A percentile compares a stretch with the other conserved stretches of the same genome.
Conservation (phyloP, 2,329 filamentous ascomycete species). For the Venturia effusa region DNA sequence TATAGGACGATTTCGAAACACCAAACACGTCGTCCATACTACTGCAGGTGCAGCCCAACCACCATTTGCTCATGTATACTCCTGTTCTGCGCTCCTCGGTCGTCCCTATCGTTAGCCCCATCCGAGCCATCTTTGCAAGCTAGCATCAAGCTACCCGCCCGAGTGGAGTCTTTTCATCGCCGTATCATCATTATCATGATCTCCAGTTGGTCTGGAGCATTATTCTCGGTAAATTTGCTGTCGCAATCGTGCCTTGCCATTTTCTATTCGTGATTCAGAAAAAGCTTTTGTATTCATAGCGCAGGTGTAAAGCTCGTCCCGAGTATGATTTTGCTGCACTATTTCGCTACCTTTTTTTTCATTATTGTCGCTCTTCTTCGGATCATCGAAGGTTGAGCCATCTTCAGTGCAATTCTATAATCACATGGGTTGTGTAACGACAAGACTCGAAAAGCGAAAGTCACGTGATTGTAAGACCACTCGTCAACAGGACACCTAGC, state of each 20-base stretch:
- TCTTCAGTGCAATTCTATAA: too few relatives aligned
- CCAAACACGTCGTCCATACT: not conserved
- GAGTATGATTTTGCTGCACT: too few relatives aligned
- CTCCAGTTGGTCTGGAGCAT: not conserved
- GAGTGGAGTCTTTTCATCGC: not conserved
- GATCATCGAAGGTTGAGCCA: too few relatives aligned
- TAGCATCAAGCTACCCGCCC: not conserved
- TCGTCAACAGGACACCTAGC: too few relatives aligned
- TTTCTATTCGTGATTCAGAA: not conserved
- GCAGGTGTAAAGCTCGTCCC: not conserved
- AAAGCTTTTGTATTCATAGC: not conserved
- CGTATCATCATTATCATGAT: not conserved
- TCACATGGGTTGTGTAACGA: too few relatives aligned
- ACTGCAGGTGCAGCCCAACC: too few relatives aligned
- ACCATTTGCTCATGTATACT: not conserved
- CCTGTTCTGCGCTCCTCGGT: not conserved
- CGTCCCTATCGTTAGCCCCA: not conserved
- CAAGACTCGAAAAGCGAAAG: too few relatives aligned
- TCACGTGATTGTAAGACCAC: too few relatives aligned
- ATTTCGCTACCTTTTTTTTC: too few relatives aligned
- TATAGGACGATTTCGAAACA: not conserved
- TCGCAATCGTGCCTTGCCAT: not conserved
- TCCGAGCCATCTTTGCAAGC: not conserved
- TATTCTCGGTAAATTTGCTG: not conserved
- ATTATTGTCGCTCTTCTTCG: too few relatives aligned